These are phyloP conservation scores for Wickerhamiella siamensis DNA, from an alignment of 805 yeast genomes.

Conservation along the genomic window DNA sequence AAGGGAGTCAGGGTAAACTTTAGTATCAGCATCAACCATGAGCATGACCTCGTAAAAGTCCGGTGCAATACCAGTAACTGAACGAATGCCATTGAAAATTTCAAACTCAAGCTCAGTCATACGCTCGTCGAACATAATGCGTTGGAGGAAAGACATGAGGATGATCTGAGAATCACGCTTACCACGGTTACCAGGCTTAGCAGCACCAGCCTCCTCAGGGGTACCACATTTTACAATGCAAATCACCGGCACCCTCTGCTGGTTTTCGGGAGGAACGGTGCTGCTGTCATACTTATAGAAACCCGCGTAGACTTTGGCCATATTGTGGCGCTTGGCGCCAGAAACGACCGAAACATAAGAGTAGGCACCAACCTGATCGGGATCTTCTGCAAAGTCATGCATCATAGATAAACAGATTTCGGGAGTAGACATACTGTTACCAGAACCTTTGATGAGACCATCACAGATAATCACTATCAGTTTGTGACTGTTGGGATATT, in stretches of 20 bases:
- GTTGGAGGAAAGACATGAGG: constrained; percentile 79
- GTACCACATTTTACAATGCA: constrained; percentile 81
- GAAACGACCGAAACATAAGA: constrained; percentile 94
- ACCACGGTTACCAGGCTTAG: constrained; percentile 88
- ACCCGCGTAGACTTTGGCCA: constrained; percentile 95
- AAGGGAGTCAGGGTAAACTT: constrained; percentile 70
- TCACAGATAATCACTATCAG: constrained; percentile 77
- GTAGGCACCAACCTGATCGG: constrained; percentile 61
- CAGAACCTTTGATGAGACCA: constrained; percentile 89
- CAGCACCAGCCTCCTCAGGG: constrained; percentile 47
- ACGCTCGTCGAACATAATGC: constrained; percentile 79
- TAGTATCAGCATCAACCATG: constrained; percentile 94
- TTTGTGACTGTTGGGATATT: constrained; percentile 90
- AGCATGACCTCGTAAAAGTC: constrained; percentile 66
- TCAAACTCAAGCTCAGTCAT: constrained; percentile 85
- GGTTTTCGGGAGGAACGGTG: constrained; percentile 66
- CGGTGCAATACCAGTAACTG: constrained; percentile 72
- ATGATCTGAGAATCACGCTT: constrained; percentile 89
- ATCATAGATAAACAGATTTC: constrained; percentile 80
- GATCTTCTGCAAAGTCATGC: constrained; percentile 58
- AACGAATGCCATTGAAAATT: constrained; percentile 60
- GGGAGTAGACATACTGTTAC: constrained; percentile 76
- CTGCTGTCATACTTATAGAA: constrained; percentile 72
- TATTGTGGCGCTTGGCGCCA: constrained; percentile 88
- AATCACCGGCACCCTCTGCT: constrained; percentile 67